Evolutionary conservation across 1,284 basidiomycete species (phyloP).

Genomic region (Pseudozyma sp.): DNA sequence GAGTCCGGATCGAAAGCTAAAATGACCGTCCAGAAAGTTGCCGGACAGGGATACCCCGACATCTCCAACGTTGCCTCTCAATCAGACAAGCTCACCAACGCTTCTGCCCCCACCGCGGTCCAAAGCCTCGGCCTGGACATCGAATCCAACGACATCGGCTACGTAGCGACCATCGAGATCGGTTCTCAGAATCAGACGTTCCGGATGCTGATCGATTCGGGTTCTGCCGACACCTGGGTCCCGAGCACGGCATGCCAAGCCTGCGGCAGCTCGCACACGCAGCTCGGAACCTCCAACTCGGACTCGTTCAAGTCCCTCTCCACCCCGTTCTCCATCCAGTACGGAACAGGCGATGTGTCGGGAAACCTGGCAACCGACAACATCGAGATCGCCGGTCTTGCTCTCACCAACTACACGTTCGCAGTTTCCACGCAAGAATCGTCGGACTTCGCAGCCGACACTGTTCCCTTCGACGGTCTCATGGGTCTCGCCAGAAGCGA

Average conservation of each 20-base stretch:
- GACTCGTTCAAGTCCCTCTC: conserved; percentile 74
- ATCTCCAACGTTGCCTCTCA: conserved; percentile 30
- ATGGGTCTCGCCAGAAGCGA: conserved; percentile 75
- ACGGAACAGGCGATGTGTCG: conserved; percentile 77
- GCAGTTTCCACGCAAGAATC: conserved; percentile 78
- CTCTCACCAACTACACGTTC: conserved; percentile 76
- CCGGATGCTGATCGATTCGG: conserved; percentile 80
- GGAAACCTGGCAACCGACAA: conserved; percentile 79
- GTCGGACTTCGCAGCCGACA: conserved; percentile 73
- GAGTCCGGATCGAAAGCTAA: conserved; percentile 25
- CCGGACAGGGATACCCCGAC: conserved; percentile 28
- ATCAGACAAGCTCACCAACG: conserved; percentile 43
- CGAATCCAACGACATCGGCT: conserved; percentile 75
- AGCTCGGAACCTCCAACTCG: conserved; percentile 77
- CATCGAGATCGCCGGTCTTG: conserved; percentile 77
- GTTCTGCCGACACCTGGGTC: conserved; percentile 84
- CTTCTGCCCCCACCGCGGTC: conserved; percentile 70
- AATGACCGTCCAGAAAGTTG: conserved; percentile 15
- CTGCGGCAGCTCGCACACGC: conserved; percentile 72
- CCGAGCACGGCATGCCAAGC: conserved; percentile 47
- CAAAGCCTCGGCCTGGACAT: conserved; percentile 80
- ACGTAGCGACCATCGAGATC: conserved; percentile 80
- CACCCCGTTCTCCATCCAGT: conserved; percentile 78
- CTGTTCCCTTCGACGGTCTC: conserved; percentile 79
- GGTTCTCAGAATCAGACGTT: conserved; percentile 81